Percentiles rank a stretch among this genome's conserved stretches.
These are phyloP conservation scores for Talaromyces sp. DNA, from an alignment of 2,329 filamentous ascomycete species.

Conservation along the genomic window DNA sequence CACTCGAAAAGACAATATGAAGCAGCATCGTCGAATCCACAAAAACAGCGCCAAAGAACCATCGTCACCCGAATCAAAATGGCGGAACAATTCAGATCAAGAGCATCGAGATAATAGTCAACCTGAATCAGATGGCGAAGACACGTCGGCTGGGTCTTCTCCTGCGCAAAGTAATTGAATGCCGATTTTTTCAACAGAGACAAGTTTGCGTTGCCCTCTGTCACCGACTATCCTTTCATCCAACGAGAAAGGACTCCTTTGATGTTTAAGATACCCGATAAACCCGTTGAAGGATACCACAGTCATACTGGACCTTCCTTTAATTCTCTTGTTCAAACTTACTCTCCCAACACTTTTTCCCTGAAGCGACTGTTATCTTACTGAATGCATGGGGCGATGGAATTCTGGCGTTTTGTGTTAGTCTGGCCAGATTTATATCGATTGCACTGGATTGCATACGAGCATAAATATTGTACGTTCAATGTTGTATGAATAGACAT, in stretches of 20 bases:
- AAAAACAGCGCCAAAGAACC: constrained; percentile 30
- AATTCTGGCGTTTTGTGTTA: background rate
- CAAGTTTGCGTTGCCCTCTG: background rate
- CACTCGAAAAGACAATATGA: constrained; percentile 66
- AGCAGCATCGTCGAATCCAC: constrained; percentile 61
- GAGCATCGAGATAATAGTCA: background rate
- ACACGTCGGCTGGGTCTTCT: background rate
- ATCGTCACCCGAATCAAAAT: constrained; percentile 1
- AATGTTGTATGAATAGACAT: background rate
- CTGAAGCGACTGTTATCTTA: background rate
- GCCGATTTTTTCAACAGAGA: background rate
- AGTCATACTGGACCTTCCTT: background rate
- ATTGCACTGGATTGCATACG: background rate
- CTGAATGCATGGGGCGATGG: background rate
- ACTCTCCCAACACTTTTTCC: background rate
- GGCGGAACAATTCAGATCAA: background rate
- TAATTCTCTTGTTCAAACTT: background rate
- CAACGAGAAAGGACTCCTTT: background rate
- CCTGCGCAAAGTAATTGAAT: background rate
- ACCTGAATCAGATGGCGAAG: background rate
- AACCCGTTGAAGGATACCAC: background rate
- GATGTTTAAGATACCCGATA: background rate
- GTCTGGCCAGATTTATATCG: background rate
- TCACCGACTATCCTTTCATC: background rate
- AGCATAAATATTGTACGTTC: background rate